phyloP scores from a whole-genome alignment of 2,329 filamentous ascomycete species.

The Xylariomycetidae sp. region DNA sequence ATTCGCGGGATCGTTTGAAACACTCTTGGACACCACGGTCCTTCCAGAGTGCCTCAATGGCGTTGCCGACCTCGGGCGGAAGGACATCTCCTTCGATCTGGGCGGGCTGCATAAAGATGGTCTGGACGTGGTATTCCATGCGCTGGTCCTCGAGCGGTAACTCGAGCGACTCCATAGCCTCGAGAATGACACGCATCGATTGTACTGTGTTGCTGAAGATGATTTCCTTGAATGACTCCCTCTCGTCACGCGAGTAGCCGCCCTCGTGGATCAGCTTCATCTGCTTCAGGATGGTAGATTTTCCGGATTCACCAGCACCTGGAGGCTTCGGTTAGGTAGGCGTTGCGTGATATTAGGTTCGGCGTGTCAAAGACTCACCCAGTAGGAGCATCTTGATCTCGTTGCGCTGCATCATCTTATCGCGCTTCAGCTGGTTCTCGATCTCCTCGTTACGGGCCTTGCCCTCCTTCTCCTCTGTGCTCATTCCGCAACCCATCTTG shows the following conservation, averaged over 20 bases:
- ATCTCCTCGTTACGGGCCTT: constrained; percentile 99
- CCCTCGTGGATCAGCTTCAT: constrained; percentile 99
- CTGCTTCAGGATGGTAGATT: constrained; percentile 91
- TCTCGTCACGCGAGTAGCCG: constrained; percentile 88
- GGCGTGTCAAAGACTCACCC: constrained; percentile 54
- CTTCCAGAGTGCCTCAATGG: constrained; percentile 89
- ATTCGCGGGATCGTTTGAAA: constrained; percentile 92
- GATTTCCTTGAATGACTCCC: constrained; percentile 65
- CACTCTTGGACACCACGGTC: constrained; percentile 89
- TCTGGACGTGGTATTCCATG: constrained; percentile 96
- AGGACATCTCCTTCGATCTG: constrained; percentile 94
- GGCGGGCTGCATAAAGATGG: constrained; percentile 96
- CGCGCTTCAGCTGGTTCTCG: constrained; percentile 97
- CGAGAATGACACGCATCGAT: constrained; percentile 63
- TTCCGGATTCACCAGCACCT: constrained; percentile 97
- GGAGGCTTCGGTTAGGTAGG: constrained; percentile 20
- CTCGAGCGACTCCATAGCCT: constrained; percentile 64
- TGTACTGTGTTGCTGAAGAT: constrained; percentile 67
- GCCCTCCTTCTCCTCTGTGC: constrained; percentile 99
- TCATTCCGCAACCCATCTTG: constrained; percentile 99
- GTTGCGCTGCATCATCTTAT: constrained; percentile 98
- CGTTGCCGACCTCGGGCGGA: constrained; percentile 88
- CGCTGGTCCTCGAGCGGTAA: constrained; percentile 85
- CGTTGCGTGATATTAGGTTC: neutral
- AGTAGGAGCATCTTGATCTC: constrained; percentile 99